A percentile compares a stretch with the other conserved stretches of the same genome.
Evolutionary conservation across 108 stramenopile genomes (phyloP).

Genomic region (Nannochloropsis gaditana): DNA sequence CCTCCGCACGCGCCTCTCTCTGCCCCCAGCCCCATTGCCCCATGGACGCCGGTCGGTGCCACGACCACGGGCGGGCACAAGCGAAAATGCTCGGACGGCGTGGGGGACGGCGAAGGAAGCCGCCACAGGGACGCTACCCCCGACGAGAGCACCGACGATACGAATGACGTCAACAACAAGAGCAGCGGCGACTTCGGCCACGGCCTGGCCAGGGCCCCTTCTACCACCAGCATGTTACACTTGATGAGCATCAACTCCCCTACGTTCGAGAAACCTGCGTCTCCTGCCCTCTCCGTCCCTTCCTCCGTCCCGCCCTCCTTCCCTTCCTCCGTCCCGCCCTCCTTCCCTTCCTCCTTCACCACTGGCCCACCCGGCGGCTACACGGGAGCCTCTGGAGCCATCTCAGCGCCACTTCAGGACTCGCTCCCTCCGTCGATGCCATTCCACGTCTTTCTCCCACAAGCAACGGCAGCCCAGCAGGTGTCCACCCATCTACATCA

Average conservation of each 20-base stretch:
- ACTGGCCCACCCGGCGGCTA: background rate
- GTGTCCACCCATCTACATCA: no score
- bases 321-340: background rate
- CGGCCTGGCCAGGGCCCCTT: background rate
- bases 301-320: background rate
- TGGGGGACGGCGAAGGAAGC: background rate
- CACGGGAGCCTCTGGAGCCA: no score
- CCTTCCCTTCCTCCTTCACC: background rate
- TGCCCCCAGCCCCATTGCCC: no score
- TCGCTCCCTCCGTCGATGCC: no score
- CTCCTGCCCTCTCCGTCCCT: background rate
- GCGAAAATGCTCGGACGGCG: background rate
- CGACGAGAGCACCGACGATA: background rate
- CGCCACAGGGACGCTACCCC: no score
- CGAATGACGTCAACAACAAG: background rate
- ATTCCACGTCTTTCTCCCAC: no score
- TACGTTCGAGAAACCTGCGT: background rate
- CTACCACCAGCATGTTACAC: background rate
- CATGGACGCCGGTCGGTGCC: background rate
- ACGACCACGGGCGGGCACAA: background rate
- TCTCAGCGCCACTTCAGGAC: no score
- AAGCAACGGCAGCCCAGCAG: no score
- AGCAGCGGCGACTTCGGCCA: background rate
- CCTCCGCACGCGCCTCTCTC: no score
- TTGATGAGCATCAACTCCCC: background rate